These are phyloP conservation scores for Leccinum arenicola DNA, from an alignment of 768 basidiomycete species.

Conservation along the genomic window DNA sequence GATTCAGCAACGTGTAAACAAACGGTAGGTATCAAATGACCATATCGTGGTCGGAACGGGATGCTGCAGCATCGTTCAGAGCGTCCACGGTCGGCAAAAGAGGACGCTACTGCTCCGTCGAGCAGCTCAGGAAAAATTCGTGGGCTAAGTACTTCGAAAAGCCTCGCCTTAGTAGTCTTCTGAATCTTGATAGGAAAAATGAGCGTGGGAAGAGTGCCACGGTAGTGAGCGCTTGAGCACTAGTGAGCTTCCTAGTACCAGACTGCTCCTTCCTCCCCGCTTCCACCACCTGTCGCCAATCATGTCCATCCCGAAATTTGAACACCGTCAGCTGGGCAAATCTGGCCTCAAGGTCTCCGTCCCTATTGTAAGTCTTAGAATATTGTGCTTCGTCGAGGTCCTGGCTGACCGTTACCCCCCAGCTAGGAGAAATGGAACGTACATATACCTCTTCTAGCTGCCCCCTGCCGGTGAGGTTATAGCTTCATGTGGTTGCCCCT, in stretches of 20 bases:
- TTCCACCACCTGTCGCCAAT: background rate
- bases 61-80: too few species aligned
- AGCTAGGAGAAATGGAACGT: constrained; percentile 32
- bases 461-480: background rate
- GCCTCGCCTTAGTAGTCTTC: background rate
- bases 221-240: too few species aligned
- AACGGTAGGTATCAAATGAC: too few species aligned
- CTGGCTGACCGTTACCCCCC: background rate
- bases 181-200: too few species aligned
- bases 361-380: constrained; percentile 26
- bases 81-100: too few species aligned
- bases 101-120: too few species aligned
- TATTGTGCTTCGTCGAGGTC: background rate
- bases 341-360: constrained; percentile 32
- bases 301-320: constrained; percentile 14
- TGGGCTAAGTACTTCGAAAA: too few species aligned
- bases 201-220: too few species aligned
- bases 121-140: too few species aligned
- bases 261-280: background rate
- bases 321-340: constrained; percentile 29
- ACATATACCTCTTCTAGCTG: background rate
- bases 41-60: too few species aligned
- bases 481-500: background rate
- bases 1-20: too few species aligned
- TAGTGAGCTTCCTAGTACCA: too few species aligned